phyloP scores from a whole-genome alignment of 2,329 filamentous ascomycete species.

The Aulographum hederae region DNA sequence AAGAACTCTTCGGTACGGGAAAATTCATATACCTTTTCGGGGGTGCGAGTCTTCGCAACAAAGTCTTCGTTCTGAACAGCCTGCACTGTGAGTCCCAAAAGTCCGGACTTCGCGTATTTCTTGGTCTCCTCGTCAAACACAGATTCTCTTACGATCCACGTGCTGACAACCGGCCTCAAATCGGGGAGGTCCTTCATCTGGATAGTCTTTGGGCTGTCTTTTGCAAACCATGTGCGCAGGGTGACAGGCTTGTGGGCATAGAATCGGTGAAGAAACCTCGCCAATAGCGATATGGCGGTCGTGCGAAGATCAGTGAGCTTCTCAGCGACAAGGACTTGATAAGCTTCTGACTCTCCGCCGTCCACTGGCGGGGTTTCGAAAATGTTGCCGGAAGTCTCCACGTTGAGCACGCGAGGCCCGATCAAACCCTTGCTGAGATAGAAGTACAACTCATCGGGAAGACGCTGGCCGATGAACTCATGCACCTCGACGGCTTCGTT shows the following conservation, averaged over 20 bases:
- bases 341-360: constrained; percentile 60
- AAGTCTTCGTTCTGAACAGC: constrained; percentile 1
- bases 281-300: constrained; percentile 58
- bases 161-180: not conserved
- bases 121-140: not conserved
- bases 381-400: constrained; percentile 64
- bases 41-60: constrained; percentile 40
- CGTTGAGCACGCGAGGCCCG: constrained; percentile 60
- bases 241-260: constrained; percentile 64
- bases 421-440: constrained; percentile 76
- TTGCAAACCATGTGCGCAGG: constrained; percentile 71
- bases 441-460: constrained; percentile 79
- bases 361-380: constrained; percentile 71
- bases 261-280: constrained; percentile 64
- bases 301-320: constrained; percentile 60
- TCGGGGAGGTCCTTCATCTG: not conserved
- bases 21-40: constrained; percentile 25
- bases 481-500: constrained; percentile 71
- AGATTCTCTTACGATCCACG: not conserved
- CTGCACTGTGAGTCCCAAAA: constrained; percentile 1
- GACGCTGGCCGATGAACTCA: constrained; percentile 73
- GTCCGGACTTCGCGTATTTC: not conserved
- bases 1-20: too few relatives aligned
- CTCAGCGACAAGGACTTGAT: constrained; percentile 58
- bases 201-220: constrained; percentile 26